A percentile compares a stretch with the other conserved stretches of the same genome.
These are phyloP conservation scores for Geotrichum fermentans DNA, from an alignment of 1,139 yeast species.

Conservation along the genomic window DNA sequence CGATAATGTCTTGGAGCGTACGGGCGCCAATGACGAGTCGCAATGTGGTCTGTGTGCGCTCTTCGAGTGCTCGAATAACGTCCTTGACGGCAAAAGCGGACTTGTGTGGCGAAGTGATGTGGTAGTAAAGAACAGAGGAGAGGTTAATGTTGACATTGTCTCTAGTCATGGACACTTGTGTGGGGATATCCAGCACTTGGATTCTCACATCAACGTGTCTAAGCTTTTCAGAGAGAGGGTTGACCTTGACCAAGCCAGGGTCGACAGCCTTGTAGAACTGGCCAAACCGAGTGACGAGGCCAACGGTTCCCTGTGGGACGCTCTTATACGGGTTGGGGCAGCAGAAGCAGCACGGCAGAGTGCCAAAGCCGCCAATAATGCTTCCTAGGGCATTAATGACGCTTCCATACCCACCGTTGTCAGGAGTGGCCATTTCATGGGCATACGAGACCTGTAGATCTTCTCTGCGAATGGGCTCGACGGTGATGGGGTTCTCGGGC, in stretches of 20 bases:
- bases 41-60: conserved; percentile 69
- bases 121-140: conserved; percentile 65
- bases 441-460: conserved; percentile 40
- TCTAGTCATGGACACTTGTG: conserved; percentile 63
- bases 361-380: conserved; percentile 51
- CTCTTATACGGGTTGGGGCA: conserved; percentile 56
- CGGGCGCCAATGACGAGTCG: conserved; percentile 71
- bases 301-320: conserved; percentile 67
- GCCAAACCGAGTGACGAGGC: conserved; percentile 65
- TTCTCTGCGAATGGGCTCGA: conserved; percentile 33
- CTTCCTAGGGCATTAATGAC: conserved; percentile 47
- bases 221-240: conserved; percentile 59
- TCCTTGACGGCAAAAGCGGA: conserved; percentile 57
- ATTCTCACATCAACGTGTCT: conserved; percentile 52
- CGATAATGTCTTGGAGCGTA: conserved; percentile 66
- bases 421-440: conserved; percentile 37
- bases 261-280: conserved; percentile 62
- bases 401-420: conserved; percentile 39
- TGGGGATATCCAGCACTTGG: conserved; percentile 61
- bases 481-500: conserved; percentile 27
- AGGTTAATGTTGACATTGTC: conserved; percentile 62
- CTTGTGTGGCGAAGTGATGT: conserved; percentile 64
- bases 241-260: conserved; percentile 64
- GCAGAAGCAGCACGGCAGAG: conserved; percentile 55
- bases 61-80: conserved; percentile 57